Conservation (phyloP, 2,329 filamentous ascomycete genomes). For the Fusarium austroafricanum region DNA sequence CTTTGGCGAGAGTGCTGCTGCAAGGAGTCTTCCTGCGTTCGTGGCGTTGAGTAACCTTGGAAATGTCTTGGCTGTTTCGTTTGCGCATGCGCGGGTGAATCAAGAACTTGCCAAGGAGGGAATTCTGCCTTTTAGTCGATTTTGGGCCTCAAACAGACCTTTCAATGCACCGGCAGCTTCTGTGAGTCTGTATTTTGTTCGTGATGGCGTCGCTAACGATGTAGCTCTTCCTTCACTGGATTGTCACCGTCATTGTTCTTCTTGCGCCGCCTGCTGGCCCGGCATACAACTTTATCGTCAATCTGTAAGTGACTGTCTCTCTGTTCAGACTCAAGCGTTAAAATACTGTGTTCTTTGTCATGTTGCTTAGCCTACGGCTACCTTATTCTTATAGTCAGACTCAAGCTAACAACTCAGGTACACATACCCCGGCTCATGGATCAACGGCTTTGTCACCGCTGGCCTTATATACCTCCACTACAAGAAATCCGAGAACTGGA, state of each 20-base stretch:
- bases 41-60: slow-evolving; percentile 71
- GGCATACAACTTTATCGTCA: slow-evolving; percentile 75
- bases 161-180: slow-evolving; percentile 72
- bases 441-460: slow-evolving; percentile 62
- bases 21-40: slow-evolving; percentile 62
- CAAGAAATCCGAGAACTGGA: slow-evolving; percentile 63
- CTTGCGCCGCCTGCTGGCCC: slow-evolving; percentile 74
- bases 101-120: slow-evolving; percentile 78
- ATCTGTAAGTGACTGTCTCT: slow-evolving; percentile 51
- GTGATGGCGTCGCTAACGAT: slow-evolving; percentile 9
- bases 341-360: too few relatives aligned
- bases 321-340: accelerated
- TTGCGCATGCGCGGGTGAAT: slow-evolving; percentile 68
- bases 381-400: too few relatives aligned
- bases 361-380: too few relatives aligned
- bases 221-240: slow-evolving; percentile 71
- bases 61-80: slow-evolving; percentile 71
- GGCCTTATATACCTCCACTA: slow-evolving; percentile 65
- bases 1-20: slow-evolving; percentile 67
- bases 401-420: slow-evolving; percentile 46
- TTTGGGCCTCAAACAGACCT: slow-evolving; percentile 77
- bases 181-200: slow-evolving; percentile 46
- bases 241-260: slow-evolving; percentile 73
- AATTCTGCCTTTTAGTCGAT: slow-evolving; percentile 71
- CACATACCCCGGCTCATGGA: slow-evolving; percentile 66